A percentile compares a stretch with the other conserved stretches of the same genome.
phyloP scores from a whole-genome alignment of 106 monocot species.

The Iris macrosiphon region DNA sequence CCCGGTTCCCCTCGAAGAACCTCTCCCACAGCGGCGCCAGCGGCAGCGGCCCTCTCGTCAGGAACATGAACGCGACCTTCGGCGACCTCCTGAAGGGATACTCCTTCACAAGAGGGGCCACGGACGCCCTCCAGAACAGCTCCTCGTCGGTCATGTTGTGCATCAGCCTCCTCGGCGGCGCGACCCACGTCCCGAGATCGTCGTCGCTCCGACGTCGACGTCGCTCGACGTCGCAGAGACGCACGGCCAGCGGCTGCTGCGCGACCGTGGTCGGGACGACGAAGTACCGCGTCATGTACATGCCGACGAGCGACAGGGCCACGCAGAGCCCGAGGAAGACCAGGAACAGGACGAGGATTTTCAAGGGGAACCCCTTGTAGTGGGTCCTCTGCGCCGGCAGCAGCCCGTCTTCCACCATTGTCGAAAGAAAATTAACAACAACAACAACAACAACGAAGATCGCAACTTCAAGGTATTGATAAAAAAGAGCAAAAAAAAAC shows the following conservation, averaged over 20 bases:
- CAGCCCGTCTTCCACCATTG: too few relatives aligned
- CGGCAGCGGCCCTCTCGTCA: conserved; percentile 22
- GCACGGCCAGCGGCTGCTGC: not conserved
- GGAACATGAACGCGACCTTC: conserved; percentile 26
- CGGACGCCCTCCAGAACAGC: conserved; percentile 18
- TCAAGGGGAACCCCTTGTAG: not conserved
- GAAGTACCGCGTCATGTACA: conserved; percentile 2
- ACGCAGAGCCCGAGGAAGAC: not conserved
- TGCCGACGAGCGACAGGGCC: not conserved
- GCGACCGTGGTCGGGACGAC: not conserved
- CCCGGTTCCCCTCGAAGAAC: conserved; percentile 17
- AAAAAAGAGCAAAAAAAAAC: too few relatives aligned
- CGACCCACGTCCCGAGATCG: not conserved
- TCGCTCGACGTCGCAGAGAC: conserved; percentile 3
- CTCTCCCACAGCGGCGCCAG: conserved; percentile 17
- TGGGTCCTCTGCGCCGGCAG: not conserved
- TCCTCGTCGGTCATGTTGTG: conserved; percentile 19
- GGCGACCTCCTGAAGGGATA: conserved; percentile 12
- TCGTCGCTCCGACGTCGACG: too few relatives aligned
- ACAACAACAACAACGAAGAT: too few relatives aligned
- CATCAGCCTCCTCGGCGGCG: conserved; percentile 8
- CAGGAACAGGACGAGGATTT: not conserved
- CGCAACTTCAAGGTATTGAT: too few relatives aligned
- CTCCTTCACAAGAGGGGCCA: conserved; percentile 4
- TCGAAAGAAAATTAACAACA: too few relatives aligned